Evolutionary conservation across 352 stramenopile species (phyloP).

Genomic region (Globisporangium cylindrosporum): DNA sequence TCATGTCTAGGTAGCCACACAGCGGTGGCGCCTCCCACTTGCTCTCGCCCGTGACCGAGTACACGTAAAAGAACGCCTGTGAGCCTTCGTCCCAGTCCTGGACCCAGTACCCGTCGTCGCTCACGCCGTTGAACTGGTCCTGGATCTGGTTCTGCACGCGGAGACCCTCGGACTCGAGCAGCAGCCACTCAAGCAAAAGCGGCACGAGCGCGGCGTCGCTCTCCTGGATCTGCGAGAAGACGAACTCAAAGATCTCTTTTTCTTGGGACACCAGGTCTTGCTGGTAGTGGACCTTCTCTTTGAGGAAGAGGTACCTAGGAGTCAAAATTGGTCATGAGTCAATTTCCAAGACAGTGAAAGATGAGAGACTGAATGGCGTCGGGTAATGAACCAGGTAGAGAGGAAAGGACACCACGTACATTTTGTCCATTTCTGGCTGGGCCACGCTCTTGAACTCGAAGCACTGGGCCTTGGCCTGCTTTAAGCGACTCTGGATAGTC

Average conservation of each 20-base stretch:
- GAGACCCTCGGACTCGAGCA: constrained; percentile 68
- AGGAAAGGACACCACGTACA: constrained; percentile 32
- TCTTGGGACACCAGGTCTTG: constrained; percentile 69
- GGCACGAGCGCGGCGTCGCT: constrained; percentile 56
- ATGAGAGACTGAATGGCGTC: not conserved
- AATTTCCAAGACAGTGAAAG: not conserved
- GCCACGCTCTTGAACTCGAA: constrained; percentile 65
- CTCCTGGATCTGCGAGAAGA: constrained; percentile 57
- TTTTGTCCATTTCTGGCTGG: constrained; percentile 54
- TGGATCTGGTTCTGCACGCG: constrained; percentile 67
- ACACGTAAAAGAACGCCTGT: constrained; percentile 62
- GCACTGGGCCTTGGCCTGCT: constrained; percentile 61
- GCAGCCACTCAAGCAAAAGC: constrained; percentile 69
- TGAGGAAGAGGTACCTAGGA: constrained; percentile 68
- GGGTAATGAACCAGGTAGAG: not conserved
- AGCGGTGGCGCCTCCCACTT: constrained; percentile 50
- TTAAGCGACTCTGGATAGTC: constrained; percentile 44
- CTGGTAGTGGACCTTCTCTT: constrained; percentile 77
- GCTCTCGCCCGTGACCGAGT: constrained; percentile 52
- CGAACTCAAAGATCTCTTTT: constrained; percentile 58
- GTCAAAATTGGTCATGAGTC: not conserved
- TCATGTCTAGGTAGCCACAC: constrained; percentile 61
- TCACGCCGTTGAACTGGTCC: constrained; percentile 38
- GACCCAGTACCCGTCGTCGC: constrained; percentile 53
- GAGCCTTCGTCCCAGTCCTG: constrained; percentile 66